Evolutionary conservation across 805 yeast species (phyloP).

Genomic region (Torulaspora maleeae): DNA sequence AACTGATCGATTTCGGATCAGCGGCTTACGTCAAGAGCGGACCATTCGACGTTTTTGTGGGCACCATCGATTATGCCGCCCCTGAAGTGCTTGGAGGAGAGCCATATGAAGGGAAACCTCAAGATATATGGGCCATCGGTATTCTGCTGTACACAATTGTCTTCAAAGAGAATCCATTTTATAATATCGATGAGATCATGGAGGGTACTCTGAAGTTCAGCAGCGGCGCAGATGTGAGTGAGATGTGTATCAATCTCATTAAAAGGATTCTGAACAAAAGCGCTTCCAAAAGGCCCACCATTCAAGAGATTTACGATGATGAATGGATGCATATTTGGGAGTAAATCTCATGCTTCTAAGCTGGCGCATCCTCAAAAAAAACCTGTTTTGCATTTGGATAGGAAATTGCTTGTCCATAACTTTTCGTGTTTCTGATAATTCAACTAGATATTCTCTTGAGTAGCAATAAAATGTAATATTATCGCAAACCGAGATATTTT

Average conservation of each 20-base stretch:
- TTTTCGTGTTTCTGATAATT: background rate
- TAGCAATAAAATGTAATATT: background rate
- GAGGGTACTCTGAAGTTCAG: constrained; percentile 73
- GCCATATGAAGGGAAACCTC: constrained; percentile 87
- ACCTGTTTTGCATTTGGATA: background rate
- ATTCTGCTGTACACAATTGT: constrained; percentile 82
- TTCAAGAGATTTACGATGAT: constrained; percentile 63
- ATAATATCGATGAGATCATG: constrained; percentile 91
- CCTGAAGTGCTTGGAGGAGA: constrained; percentile 91
- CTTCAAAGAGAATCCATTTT: constrained; percentile 92
- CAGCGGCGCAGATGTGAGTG: constrained; percentile 41
- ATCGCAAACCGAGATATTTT: background rate
- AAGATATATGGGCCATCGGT: constrained; percentile 97
- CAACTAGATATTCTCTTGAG: background rate
- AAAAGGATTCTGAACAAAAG: constrained; percentile 63
- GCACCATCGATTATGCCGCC: constrained; percentile 95
- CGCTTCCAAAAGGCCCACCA: constrained; percentile 62
- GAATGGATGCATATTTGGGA: constrained; percentile 51
- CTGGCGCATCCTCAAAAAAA: background rate
- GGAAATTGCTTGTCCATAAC: background rate
- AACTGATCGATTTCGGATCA: constrained; percentile 90
- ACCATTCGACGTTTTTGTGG: constrained; percentile 95
- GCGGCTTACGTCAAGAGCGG: constrained; percentile 89
- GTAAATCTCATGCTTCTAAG: background rate
- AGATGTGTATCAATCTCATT: constrained; percentile 57